Evolutionary conservation across 768 basidiomycete genomes (phyloP).

Genomic region (Tricholoma flavovirens): DNA sequence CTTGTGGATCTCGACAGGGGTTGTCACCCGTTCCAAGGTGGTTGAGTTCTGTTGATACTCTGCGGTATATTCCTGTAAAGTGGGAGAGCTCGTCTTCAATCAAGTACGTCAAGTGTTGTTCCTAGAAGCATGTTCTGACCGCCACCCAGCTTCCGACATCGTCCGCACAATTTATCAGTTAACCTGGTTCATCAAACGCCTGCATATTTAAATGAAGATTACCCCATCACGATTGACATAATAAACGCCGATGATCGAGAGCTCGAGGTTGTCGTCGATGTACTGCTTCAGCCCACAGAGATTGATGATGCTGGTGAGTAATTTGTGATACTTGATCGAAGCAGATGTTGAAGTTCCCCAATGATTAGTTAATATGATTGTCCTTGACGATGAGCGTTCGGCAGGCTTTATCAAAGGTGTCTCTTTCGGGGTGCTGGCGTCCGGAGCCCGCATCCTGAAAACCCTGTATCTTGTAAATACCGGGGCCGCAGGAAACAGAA

Average conservation of each 20-base stretch:
- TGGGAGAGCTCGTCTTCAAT: slow-evolving; percentile 42
- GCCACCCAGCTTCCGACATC: slow-evolving; percentile 50
- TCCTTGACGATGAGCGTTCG: slow-evolving; percentile 58
- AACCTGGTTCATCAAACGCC: slow-evolving; percentile 55
- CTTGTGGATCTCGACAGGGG: slow-evolving; percentile 31
- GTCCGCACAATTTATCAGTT: slow-evolving; percentile 52
- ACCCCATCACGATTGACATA: slow-evolving; percentile 66
- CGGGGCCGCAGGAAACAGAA: slow-evolving; percentile 63
- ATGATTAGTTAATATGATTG: slow-evolving; percentile 52
- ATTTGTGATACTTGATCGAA: not conserved
- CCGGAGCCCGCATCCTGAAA: slow-evolving; percentile 53
- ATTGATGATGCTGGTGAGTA: slow-evolving; percentile 63
- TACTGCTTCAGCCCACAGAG: slow-evolving; percentile 77
- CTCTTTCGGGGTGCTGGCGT: slow-evolving; percentile 54
- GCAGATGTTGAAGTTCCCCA: not conserved
- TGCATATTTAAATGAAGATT: slow-evolving; percentile 78
- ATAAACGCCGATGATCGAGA: slow-evolving; percentile 66
- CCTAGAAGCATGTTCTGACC: not conserved
- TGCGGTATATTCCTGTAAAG: slow-evolving; percentile 46
- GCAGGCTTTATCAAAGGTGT: slow-evolving; percentile 71
- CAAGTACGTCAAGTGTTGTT: slow-evolving; percentile 33
- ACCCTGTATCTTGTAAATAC: slow-evolving; percentile 57
- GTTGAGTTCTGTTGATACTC: slow-evolving; percentile 52
- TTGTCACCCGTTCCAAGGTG: slow-evolving; percentile 37
- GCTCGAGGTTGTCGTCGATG: slow-evolving; percentile 64